These are phyloP conservation scores for Leishmania gerbilli DNA, from an alignment of 208 protist species.

Conservation along the genomic window DNA sequence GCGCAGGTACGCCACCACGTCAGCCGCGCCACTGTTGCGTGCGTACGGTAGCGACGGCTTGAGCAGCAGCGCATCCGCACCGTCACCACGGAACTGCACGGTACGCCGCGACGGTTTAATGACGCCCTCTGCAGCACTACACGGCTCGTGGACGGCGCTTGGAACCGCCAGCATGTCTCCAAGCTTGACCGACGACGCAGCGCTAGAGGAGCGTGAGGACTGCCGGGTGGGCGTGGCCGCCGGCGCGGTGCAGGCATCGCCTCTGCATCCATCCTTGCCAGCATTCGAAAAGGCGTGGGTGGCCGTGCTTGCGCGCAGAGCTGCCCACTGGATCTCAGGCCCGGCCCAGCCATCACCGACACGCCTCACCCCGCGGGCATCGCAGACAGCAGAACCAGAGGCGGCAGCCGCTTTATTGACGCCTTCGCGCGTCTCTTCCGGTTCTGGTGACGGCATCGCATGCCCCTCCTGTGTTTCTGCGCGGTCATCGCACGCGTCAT, in stretches of 20 bases:
- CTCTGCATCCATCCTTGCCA: background rate
- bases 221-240: background rate
- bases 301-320: background rate
- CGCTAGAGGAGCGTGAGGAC: background rate
- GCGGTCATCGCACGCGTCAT: background rate
- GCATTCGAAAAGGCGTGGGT: background rate
- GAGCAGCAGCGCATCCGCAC: background rate
- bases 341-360: background rate
- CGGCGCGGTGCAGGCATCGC: background rate
- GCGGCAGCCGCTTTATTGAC: background rate
- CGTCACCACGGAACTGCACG: background rate
- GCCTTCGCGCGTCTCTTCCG: background rate
- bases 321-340: background rate
- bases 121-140: background rate
- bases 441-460: background rate
- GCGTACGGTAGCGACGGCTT: background rate
- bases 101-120: background rate
- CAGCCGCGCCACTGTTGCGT: background rate
- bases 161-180: background rate
- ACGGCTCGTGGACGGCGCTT: background rate
- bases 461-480: background rate
- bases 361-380: background rate
- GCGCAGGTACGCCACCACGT: conserved; percentile 5
- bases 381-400: background rate
- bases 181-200: conserved; percentile 6